phyloP scores from a whole-genome alignment of 257 asterid genomes.

The Leonotis leonurus region DNA sequence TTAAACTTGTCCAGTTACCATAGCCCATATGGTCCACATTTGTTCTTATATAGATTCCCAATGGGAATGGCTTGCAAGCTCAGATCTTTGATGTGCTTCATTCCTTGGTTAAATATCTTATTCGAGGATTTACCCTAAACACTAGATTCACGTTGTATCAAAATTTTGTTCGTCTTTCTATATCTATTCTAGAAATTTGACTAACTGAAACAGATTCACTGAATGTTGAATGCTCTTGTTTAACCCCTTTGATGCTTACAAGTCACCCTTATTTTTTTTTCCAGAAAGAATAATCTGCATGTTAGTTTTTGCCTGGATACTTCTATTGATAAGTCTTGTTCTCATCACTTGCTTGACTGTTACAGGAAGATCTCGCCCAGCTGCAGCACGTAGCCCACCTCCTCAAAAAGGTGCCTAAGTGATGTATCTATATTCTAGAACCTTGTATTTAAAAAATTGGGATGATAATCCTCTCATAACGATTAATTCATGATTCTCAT shows the following conservation, averaged over 20 bases:
- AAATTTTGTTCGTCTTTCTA: too few relatives aligned
- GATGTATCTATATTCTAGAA: background rate
- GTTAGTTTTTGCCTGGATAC: background rate
- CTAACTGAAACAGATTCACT: background rate
- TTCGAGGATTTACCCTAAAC: background rate
- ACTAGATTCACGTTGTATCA: background rate
- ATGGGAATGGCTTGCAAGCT: background rate
- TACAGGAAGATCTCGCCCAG: slow-evolving; percentile 18
- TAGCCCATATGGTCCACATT: background rate
- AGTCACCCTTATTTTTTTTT: too few relatives aligned
- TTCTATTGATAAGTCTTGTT: background rate
- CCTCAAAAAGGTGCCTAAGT: slow-evolving; percentile 32
- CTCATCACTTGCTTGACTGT: background rate
- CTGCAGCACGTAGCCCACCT: slow-evolving; percentile 46
- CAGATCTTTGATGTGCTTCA: background rate
- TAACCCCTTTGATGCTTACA: too few relatives aligned
- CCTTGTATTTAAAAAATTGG: background rate
- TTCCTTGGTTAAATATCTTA: too few relatives aligned
- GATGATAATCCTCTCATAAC: background rate
- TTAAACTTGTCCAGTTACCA: background rate
- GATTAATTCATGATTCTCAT: background rate
- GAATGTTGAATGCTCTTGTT: background rate
- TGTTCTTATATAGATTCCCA: background rate
- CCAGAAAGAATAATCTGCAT: too few relatives aligned
- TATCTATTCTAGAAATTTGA: background rate